Evolutionary conservation across 768 basidiomycete genomes (phyloP).

Genomic region (Lenzites betulinus): DNA sequence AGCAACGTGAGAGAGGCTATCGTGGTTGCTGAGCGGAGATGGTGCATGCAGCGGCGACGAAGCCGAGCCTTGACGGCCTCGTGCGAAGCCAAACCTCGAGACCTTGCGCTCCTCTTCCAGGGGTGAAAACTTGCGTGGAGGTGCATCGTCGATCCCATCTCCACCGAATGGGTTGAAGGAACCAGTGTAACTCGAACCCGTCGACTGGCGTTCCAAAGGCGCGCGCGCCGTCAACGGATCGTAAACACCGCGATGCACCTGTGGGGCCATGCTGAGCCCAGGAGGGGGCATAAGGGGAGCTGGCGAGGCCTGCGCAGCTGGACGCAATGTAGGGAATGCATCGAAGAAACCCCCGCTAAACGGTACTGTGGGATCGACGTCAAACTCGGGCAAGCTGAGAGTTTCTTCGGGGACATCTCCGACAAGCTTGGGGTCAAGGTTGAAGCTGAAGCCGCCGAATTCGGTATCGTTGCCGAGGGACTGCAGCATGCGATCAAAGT

Average conservation of each 20-base stretch:
- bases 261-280: constrained; percentile 52
- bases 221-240: constrained; percentile 49
- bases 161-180: constrained; percentile 79
- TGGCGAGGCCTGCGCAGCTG: constrained; percentile 19
- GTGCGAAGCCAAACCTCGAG: constrained; percentile 81
- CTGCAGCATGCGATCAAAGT: constrained; percentile 83
- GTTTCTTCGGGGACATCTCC: constrained; percentile 43
- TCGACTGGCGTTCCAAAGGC: constrained; percentile 48
- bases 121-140: constrained; percentile 35
- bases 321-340: constrained; percentile 64
- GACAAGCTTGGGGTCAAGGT: constrained; percentile 77
- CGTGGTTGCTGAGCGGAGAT: constrained; percentile 52
- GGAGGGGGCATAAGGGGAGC: constrained; percentile 51
- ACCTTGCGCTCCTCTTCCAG: constrained; percentile 71
- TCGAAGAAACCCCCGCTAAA: constrained; percentile 69
- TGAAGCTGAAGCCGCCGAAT: constrained; percentile 81
- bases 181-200: constrained; percentile 61
- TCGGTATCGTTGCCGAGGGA: constrained; percentile 64
- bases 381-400: constrained; percentile 47
- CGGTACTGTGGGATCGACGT: constrained; percentile 51
- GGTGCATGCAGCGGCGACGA: constrained; percentile 61
- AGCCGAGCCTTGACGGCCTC: constrained; percentile 65
- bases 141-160: constrained; percentile 53
- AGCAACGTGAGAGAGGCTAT: constrained; percentile 50
- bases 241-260: constrained; percentile 53